A percentile compares a stretch with the other conserved stretches of the same genome.
These are phyloP conservation scores for Lactifluus hygrophoroides DNA, from an alignment of 768 basidiomycete genomes.

Conservation along the genomic window DNA sequence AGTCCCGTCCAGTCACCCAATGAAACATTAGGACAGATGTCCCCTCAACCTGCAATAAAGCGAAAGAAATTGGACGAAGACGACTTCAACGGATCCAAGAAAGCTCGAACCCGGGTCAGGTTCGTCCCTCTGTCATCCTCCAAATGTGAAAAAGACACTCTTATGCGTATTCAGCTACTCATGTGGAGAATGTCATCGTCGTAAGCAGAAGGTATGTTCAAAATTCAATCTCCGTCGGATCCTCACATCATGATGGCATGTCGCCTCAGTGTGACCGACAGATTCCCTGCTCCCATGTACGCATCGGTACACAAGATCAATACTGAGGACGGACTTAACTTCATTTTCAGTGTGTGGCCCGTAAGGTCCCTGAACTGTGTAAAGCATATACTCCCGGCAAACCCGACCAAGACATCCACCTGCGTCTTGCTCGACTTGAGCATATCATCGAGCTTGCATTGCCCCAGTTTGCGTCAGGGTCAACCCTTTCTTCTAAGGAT, in stretches of 20 bases:
- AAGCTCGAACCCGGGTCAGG: conserved; percentile 69
- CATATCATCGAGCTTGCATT: conserved; percentile 74
- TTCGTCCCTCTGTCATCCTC: conserved; percentile 25
- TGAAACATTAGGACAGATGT: conserved; percentile 3
- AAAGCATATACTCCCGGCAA: conserved; percentile 86
- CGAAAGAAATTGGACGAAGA: conserved; percentile 55
- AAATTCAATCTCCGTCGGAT: conserved; percentile 8
- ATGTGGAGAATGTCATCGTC: conserved; percentile 80
- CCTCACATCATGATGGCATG: conserved; percentile 11
- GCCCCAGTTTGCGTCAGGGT: conserved; percentile 57
- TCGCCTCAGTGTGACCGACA: conserved; percentile 69
- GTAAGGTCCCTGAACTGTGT: conserved; percentile 82
- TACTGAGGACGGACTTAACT: conserved; percentile 15
- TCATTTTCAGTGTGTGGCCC: conserved; percentile 55
- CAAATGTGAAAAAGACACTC: background rate
- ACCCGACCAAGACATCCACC: conserved; percentile 70
- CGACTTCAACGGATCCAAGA: conserved; percentile 43
- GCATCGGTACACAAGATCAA: conserved; percentile 22
- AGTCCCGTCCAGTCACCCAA: background rate
- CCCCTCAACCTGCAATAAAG: conserved; percentile 33
- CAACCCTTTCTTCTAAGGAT: conserved; percentile 27
- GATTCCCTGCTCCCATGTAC: conserved; percentile 75
- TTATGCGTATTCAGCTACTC: conserved; percentile 48
- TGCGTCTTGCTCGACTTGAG: conserved; percentile 67
- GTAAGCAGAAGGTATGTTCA: conserved; percentile 69